Evolutionary conservation across 768 basidiomycete genomes (phyloP), one percentile per base, ranked within the genome.

Genomic region (Amanita pallidorosea): DNA sequence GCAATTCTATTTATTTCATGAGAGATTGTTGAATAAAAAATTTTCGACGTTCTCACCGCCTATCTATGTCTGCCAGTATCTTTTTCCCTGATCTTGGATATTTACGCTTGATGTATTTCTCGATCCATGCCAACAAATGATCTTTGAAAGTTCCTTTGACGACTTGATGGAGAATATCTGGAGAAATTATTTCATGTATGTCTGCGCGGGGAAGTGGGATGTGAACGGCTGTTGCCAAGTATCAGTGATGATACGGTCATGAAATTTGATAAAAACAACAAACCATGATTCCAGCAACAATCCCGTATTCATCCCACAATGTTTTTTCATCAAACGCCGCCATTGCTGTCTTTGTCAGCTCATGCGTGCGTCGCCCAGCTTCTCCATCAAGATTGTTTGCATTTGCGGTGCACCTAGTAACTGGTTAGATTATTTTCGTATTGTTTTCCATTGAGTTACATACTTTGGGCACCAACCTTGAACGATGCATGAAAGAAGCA

Each of bases 81-180:
- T 18, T 23, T 23, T 37, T 37, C 3, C 2, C 46, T 17, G 1
- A 2, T 2, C 66, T 65, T 12, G 65, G 69, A 43, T 15, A 42
- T 23, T 8, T 38, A 25, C 8, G 15, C 38, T 34, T 42, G 15
- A 33, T 42, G 48, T 66, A 69, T 22, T 58, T 37, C 1, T 41
- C 53, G 0, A 69, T 58, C 69, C 67, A 69, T 2, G 48, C 50
- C 2, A 70, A 64, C 5, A 70, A 53, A 45, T 70, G 68, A 38
- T 69, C 69, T 51, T 69, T 70, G 58, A 69, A 69, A 2, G 60
- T 58, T 1, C 65, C 66, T 54, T 67, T 67, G 55, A 68, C 65
- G 12, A 67, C 11, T 46, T 68, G 68, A 51, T 70, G 67, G 0
- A 69, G 57, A 2, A 68, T 53, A 48, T 70, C 66, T 1, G 64